Evolutionary conservation across 495 filamentous ascomycete genomes (phyloP), one percentile per base, ranked within the genome.

Genomic region (Aspergillus sparsus): DNA sequence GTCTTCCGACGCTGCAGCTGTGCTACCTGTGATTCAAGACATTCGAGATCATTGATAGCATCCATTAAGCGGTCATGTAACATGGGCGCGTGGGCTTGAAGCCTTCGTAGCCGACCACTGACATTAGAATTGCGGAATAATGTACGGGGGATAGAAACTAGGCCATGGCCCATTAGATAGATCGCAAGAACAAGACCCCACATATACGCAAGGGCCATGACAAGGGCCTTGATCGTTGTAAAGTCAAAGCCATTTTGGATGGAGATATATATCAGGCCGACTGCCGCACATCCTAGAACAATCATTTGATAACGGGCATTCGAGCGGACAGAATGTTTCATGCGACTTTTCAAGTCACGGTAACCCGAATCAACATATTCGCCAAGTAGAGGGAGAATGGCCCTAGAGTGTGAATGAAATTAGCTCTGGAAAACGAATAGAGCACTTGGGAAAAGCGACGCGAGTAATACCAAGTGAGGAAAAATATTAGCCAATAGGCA

Each of bases 401-500:
- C 85, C 92, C 91, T 91, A 61, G 47, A 6, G 46, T 21, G 35
- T 32, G 32, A 63, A 34, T 21, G 12, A 62, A 10, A 51, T 66
- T 16, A 59, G 61, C n/a, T 18, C 32, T 33, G 6, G 33, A 49
- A 35, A n/a, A 6, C 34, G 12, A 55, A 6, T 9, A 2, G 35
- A 34, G 39, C 5, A 51, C 49, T 12, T 47, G 13, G 18, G 55
- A 15, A 16, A 13, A 35, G 13, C 32, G 16, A 12, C 9, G 44
- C 15, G 31, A n/a, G 15, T 64, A 77, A 42, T 77, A 93, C 93
- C 94, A 98, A 37, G 94, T 98, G 66, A 98, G 79, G 49, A 85
- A 84, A 69, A 98, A 98, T 27, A 93, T 97, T 46, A 98, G 78
- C 94, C 94, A 98, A 76, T 98, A 98, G 35, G 89, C 86, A 52